A percentile compares a stretch with the other conserved stretches of the same genome.
phyloP scores from a whole-genome alignment of 768 basidiomycete genomes.

The Pulveroboletus frians region DNA sequence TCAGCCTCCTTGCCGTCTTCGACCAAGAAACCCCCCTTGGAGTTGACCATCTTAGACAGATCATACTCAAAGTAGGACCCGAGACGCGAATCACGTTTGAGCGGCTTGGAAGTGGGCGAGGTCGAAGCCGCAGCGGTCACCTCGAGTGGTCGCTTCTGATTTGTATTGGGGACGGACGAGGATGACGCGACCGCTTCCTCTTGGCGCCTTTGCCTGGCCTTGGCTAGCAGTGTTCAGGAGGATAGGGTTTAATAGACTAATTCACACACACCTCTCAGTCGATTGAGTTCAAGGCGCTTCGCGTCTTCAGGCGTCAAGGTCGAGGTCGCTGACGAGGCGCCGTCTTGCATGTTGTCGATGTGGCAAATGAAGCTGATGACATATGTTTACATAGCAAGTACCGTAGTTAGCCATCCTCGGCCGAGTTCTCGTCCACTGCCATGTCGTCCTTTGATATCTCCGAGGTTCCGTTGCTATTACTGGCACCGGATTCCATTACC shows the following conservation, averaged over 20 bases:
- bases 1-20: conserved; percentile 83
- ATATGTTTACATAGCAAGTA: conserved; percentile 7
- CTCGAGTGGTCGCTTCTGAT: conserved; percentile 69
- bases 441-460: conserved; percentile 24
- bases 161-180: conserved; percentile 46
- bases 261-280: conserved; percentile 55
- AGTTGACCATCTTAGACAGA: conserved; percentile 93
- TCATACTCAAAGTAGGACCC: conserved; percentile 98
- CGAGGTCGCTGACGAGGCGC: conserved; percentile 8
- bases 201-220: conserved; percentile 64
- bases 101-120: conserved; percentile 52
- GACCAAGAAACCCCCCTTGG: conserved; percentile 91
- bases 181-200: conserved; percentile 52
- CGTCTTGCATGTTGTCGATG: conserved; percentile 2
- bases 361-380: conserved; percentile 10
- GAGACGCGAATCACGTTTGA: conserved; percentile 71
- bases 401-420: conserved; percentile 6
- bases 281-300: conserved; percentile 71
- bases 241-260: background rate
- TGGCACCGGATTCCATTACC: conserved; percentile 11
- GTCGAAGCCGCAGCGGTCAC: conserved; percentile 52
- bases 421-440: conserved; percentile 20
- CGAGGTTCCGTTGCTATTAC: conserved; percentile 11
- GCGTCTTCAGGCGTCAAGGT: conserved; percentile 63
- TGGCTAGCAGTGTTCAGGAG: conserved; percentile 44